These are phyloP conservation scores for Acorus calamus DNA, from an alignment of 106 monocot species.

Conservation along the genomic window DNA sequence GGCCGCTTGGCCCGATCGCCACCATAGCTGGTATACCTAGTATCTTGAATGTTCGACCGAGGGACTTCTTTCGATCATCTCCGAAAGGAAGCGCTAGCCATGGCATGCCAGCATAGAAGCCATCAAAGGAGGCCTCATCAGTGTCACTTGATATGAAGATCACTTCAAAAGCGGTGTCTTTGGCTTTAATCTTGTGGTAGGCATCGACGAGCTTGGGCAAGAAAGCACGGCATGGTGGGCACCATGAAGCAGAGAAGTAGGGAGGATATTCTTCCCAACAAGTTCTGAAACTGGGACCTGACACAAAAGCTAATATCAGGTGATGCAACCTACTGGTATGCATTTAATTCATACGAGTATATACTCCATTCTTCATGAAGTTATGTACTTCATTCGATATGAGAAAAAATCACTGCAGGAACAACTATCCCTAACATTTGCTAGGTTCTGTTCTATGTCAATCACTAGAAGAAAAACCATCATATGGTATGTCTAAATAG, in stretches of 20 bases:
- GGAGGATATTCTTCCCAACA: constrained; percentile 59
- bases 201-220: constrained; percentile 32
- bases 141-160: constrained; percentile 50
- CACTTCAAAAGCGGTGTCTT: constrained; percentile 36
- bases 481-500: too few relatives aligned
- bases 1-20: constrained; percentile 37
- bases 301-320: background rate
- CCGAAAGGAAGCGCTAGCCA: constrained; percentile 59
- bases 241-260: constrained; percentile 82
- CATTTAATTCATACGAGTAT: too few relatives aligned
- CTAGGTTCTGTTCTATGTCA: too few relatives aligned
- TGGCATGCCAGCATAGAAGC: constrained; percentile 55
- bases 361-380: too few relatives aligned
- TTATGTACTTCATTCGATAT: too few relatives aligned
- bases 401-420: too few relatives aligned
- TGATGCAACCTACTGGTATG: too few relatives aligned
- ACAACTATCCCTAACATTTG: too few relatives aligned
- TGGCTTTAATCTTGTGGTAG: constrained; percentile 56
- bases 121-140: constrained; percentile 41
- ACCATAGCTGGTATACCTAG: constrained; percentile 52
- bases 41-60: constrained; percentile 55
- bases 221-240: constrained; percentile 49
- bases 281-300: constrained; percentile 57
- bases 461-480: too few relatives aligned
- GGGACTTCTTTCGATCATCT: constrained; percentile 28